These are phyloP conservation scores for Senecio squalidus DNA, from an alignment of 140 eudicot genomes.

Conservation along the genomic window DNA sequence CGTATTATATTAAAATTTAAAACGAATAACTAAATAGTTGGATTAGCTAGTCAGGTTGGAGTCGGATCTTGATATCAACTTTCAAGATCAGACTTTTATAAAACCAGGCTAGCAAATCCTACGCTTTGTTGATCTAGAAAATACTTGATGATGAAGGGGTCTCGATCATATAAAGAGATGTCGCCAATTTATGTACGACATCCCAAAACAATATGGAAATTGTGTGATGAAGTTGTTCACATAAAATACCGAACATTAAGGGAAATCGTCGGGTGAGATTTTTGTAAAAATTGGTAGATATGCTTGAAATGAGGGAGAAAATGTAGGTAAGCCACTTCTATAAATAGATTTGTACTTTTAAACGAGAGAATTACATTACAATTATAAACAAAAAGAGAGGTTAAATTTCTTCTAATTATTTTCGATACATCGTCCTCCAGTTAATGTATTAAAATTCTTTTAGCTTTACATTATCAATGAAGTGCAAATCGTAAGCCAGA, in stretches of 20 bases:
- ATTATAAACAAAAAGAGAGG: too few species aligned
- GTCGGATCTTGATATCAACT: constrained; percentile 31
- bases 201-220: constrained; percentile 14
- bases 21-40: constrained; percentile 11
- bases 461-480: too few species aligned
- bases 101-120: constrained; percentile 42
- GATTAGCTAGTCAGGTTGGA: constrained; percentile 41
- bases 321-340: constrained; percentile 23
- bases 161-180: constrained; percentile 24
- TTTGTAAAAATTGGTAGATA: background rate
- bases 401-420: background rate
- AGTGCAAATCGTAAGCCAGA: too few species aligned
- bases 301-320: constrained; percentile 26
- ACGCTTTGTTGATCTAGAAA: constrained; percentile 4
- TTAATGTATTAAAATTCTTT: too few species aligned
- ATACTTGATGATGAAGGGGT: constrained; percentile 21
- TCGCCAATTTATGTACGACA: constrained; percentile 26
- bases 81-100: constrained; percentile 33
- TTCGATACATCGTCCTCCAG: too few species aligned
- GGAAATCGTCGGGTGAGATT: background rate
- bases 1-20: background rate
- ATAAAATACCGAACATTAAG: constrained; percentile 15
- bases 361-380: background rate
- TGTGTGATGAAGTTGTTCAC: constrained; percentile 1
- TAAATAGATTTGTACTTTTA: background rate